phyloP scores from a whole-genome alignment of 495 filamentous ascomycete species.

The Talaromyces nanjingensis region DNA sequence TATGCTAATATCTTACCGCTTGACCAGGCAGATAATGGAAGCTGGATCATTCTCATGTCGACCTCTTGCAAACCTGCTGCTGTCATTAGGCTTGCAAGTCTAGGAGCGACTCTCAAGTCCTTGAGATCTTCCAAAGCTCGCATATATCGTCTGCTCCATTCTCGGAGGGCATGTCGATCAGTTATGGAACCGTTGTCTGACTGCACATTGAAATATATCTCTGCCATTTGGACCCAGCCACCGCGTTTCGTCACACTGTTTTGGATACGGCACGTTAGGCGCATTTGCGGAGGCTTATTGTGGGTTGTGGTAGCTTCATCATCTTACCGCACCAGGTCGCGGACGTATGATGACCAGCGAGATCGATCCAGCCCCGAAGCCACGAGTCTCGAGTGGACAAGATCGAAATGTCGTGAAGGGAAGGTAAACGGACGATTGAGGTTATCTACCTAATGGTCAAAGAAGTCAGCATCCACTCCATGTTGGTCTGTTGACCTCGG shows the following conservation, averaged over 20 bases:
- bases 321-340: slow-evolving; percentile 61
- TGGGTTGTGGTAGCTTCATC: neutral
- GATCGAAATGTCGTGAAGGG: slow-evolving; percentile 69
- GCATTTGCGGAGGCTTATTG: neutral
- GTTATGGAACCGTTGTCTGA: slow-evolving; percentile 83
- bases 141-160: slow-evolving; percentile 67
- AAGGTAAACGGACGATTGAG: slow-evolving; percentile 74
- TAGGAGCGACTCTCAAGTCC: slow-evolving; percentile 61
- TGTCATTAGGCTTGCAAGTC: slow-evolving; percentile 53
- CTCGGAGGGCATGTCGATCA: slow-evolving; percentile 59
- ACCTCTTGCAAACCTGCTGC: slow-evolving; percentile 69
- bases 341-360: slow-evolving; percentile 74
- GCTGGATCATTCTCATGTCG: slow-evolving; percentile 59
- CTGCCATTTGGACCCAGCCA: slow-evolving; percentile 89
- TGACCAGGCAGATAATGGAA: slow-evolving; percentile 72
- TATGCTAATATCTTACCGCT: slow-evolving; percentile 42
- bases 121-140: slow-evolving; percentile 60
- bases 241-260: slow-evolving; percentile 53
- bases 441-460: slow-evolving; percentile 55
- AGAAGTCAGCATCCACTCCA: slow-evolving; percentile 18
- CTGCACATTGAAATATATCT: slow-evolving; percentile 82
- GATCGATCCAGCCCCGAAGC: slow-evolving; percentile 65
- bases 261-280: slow-evolving; percentile 3
- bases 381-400: slow-evolving; percentile 83
- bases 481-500: no score